A percentile compares a stretch with the other conserved stretches of the same genome.
Conservation (phyloP, 345 rosid species). For the Citropsis articulata region DNA sequence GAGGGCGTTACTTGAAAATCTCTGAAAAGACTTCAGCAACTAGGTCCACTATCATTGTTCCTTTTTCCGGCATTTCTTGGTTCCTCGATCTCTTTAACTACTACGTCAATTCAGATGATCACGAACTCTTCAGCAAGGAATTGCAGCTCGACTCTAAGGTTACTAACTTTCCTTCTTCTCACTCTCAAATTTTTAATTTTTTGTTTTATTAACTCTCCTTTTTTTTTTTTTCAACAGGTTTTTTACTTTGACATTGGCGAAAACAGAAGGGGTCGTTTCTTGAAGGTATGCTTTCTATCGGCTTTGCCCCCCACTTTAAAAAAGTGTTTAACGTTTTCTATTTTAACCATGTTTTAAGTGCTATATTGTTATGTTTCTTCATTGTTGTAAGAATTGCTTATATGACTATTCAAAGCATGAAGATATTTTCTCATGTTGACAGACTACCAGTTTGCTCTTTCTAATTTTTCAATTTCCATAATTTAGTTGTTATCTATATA, state of each 20-base stretch:
- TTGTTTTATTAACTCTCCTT: not conserved
- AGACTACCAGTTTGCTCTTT: not conserved
- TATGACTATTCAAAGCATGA: not conserved
- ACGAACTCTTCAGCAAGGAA: conserved; percentile 88
- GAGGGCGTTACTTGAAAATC: conserved; percentile 91
- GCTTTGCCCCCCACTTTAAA: not conserved
- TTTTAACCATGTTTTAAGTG: not conserved
- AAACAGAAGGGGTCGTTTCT: conserved; percentile 90
- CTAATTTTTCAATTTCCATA: not conserved
- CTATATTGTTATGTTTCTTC: not conserved
- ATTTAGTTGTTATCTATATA: not conserved
- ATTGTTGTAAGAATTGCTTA: not conserved
- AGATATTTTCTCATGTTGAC: not conserved
- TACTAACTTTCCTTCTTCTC: conserved; percentile 8
- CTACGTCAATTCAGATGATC: conserved; percentile 87
- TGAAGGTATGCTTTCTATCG: conserved; percentile 52
- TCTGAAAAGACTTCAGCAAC: conserved; percentile 99
- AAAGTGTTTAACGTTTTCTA: not conserved
- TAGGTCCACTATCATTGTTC: conserved; percentile 97
- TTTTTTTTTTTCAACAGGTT: conserved; percentile 46
- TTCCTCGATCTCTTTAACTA: conserved; percentile 97
- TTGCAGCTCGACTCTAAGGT: conserved; percentile 97
- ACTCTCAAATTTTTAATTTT: not conserved
- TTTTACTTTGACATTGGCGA: conserved; percentile 98
- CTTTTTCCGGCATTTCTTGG: conserved; percentile 96